Conservation (phyloP, 345 rosid species). For the Salix caprea region DNA sequence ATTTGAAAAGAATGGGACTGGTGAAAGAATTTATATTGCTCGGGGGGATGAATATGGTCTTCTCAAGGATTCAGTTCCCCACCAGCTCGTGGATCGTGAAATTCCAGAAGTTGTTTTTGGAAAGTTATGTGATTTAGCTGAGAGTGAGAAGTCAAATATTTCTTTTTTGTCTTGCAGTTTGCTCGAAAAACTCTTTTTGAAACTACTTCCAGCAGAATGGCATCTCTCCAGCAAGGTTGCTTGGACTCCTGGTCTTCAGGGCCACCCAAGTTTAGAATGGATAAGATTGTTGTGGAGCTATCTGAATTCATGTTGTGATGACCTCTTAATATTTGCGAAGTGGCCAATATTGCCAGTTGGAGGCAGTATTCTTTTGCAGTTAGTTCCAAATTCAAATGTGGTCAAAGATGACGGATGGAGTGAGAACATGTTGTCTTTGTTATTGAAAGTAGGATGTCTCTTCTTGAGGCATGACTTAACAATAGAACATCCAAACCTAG, state of each 20-base stretch:
- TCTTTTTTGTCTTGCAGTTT: conserved; percentile 69
- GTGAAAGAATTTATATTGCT: conserved; percentile 76
- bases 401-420: conserved; percentile 86
- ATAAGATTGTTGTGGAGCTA: conserved; percentile 69
- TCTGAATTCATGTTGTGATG: conserved; percentile 69
- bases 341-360: conserved; percentile 97
- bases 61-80: conserved; percentile 74
- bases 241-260: conserved; percentile 76
- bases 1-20: conserved; percentile 65
- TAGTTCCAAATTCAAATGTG: conserved; percentile 66
- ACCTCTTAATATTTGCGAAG: conserved; percentile 74
- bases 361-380: conserved; percentile 57
- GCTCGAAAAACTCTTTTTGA: conserved; percentile 81
- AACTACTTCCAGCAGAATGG: conserved; percentile 89
- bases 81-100: conserved; percentile 61
- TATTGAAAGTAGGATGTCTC: conserved; percentile 75
- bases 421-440: conserved; percentile 83
- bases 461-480: conserved; percentile 64
- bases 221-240: conserved; percentile 58
- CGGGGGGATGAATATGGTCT: conserved; percentile 67
- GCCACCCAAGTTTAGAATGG: conserved; percentile 85
- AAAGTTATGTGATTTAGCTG: conserved; percentile 71
- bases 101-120: conserved; percentile 58
- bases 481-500: conserved; percentile 77
- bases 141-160: conserved; percentile 61